Base-by-base conservation (phyloP, 345 rosid genomes). In the Erysimum cheiranthoides region DNA sequence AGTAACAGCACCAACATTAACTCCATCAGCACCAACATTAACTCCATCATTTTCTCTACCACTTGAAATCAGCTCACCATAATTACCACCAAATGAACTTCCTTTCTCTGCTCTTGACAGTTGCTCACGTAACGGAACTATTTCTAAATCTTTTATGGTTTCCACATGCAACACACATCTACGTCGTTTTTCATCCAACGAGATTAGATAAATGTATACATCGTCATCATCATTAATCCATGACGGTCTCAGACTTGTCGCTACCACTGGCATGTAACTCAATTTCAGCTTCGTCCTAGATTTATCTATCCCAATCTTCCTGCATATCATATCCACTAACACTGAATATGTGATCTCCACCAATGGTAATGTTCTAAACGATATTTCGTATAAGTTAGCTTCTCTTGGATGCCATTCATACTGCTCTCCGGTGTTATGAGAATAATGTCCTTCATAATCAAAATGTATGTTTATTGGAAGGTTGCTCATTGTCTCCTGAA, bases 101-200 rank as follows among this genome's bases (percentile, higher is more conserved):
- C 6, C 2, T 8, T 21, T 18, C 56, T 50, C 56, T 10, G 8
- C 30, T 9, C 14, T 21, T 4, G 2, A 21, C 2, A 18, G 0
- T 21, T 50, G 2, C 54, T 49, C 28, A 2, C 6, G 6, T 12
- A 42, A 11, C 6, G 1, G 0, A 42, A 42, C 5, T 42, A 42
- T 42, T 42, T 42, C 45, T 5, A 40, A 11, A 12, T 40, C 45
- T 40, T 42, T 42, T n/a, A 12, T 42, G 46, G 12, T 8, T 18
- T 60, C 46, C 12, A 60, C 65, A 38, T 60, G 46, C 65, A 60
- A 35, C 10, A 38, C 46, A 60, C 46, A 4, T 36, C 14, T 60
- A 36, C 9, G 9, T 5, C 5, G 30, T 2, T 36, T n/a, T 36
- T 36, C 16, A 60, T 60, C 46, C 46, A 36, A 10, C 0, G 30